phyloP scores from a whole-genome alignment of 2,329 filamentous ascomycete genomes.

The Colletotrichum endophyticum region DNA sequence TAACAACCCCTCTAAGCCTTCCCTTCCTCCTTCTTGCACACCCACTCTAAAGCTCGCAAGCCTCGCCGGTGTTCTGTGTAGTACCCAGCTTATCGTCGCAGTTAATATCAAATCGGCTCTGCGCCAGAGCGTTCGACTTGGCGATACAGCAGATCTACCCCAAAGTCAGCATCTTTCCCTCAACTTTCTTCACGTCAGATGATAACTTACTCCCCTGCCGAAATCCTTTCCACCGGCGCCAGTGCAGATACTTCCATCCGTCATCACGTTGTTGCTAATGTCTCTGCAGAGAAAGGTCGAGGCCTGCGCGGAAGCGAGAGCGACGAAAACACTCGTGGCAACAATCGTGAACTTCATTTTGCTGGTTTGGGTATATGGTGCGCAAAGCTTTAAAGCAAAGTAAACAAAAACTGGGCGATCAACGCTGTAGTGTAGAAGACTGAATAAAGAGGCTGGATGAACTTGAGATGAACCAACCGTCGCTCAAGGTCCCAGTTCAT shows the following conservation, averaged over 20 bases:
- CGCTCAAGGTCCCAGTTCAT: background rate
- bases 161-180: background rate
- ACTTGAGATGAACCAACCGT: background rate
- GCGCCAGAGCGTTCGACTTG: background rate
- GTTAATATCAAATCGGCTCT: background rate
- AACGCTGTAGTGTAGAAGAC: background rate
- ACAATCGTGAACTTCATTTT: background rate
- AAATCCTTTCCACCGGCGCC: background rate
- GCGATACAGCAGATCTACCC: background rate
- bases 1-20: background rate
- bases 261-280: background rate
- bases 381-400: background rate
- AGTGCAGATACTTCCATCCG: background rate
- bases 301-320: background rate
- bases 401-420: background rate
- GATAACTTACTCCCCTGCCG: background rate
- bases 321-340: background rate
- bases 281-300: background rate
- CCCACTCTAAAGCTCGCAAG: background rate
- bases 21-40: background rate
- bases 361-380: background rate
- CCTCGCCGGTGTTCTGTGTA: background rate
- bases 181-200: too few relatives aligned
- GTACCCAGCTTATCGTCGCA: constrained; percentile 6
- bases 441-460: background rate